Percentiles rank a stretch among this genome's conserved stretches.
Evolutionary conservation across 345 rosid genomes (phyloP).

Genomic region (Brassica napus): Da-Ae NC_063450.1:40302501-40303000

Average conservation of each 20-base stretch:
- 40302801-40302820: background rate
- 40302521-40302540: no score
- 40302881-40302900: background rate
- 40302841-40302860: background rate
- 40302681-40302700: no score
- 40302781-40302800: background rate
- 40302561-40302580: no score
- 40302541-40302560: no score
- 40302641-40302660: no score
- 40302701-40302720: no score
- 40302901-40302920: background rate
- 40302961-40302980: background rate
- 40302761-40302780: background rate
- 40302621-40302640: no score
- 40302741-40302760: background rate
- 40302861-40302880: background rate
- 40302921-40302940: background rate
- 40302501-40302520: no score
- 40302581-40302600: no score
- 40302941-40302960: background rate
- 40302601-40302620: no score
- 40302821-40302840: background rate
- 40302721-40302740: background rate
- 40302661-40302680: no score
- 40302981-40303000: constrained; percentile 14